Base-by-base conservation (phyloP, 23 red algal genomes). In the Gracilaria vermiculophylla region DNA sequence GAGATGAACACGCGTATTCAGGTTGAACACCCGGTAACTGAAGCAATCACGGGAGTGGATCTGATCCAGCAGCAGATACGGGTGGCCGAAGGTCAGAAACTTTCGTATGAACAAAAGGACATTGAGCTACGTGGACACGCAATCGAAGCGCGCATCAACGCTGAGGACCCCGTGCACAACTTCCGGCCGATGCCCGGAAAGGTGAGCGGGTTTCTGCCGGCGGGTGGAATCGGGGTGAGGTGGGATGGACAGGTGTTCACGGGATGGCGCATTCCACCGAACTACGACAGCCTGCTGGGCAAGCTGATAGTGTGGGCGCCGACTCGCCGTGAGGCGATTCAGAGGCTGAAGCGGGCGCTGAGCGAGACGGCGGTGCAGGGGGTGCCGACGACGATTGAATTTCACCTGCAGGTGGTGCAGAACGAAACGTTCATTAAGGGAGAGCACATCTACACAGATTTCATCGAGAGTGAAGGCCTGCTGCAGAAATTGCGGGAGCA, bases 1-100 rank as follows among this genome's bases (percentile, higher is more conserved):
- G 96, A 98, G 62, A 95, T 95, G 92, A 98, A 98, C 80, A 98
- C 96, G 35, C 83, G 96, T 14, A 88, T 98, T 72, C 96, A 98
- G 86, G 96, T 98, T 15, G 96, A 98, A 74, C 96, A 98, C 69
- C 93, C 96, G 36, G 94, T 98, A 17, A 98, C 96, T 7, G 96
- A 98, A 57, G 76, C 75, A 29, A 93, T 98, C 43, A 98, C 96
- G 55, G 96, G 96, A 3, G 71, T 94, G 23, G 96, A 98, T 76
- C 78, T 98, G 64, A 94, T 98, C 43, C 89, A 82, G 39, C 44
- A 91, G 81, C 96, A 98, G 83, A 78, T 98, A 16, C 86, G 84
- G 9, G 94, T 98, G 40, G 96, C 96, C 20, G 88, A 89, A 53
- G 96, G 96, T 51, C 73, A 86, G 25, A 53, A 69, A 48, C 84